phyloP scores from a whole-genome alignment of 306 rosid species.

The Styphnolobium japonicum region DNA sequence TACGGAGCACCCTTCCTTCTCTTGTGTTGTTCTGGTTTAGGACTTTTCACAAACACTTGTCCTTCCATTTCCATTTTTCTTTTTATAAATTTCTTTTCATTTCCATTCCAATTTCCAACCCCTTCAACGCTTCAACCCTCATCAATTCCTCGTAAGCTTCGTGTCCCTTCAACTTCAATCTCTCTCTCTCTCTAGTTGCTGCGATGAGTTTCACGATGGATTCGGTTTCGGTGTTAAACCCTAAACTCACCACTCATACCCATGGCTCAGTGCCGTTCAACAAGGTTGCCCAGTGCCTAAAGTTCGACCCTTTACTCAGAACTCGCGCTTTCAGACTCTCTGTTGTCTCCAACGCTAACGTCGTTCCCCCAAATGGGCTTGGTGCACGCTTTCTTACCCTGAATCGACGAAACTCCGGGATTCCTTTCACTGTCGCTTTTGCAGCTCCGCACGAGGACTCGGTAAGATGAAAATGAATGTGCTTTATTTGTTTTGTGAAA shows the following conservation, averaged over 20 bases:
- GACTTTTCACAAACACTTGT: slow-evolving; percentile 24
- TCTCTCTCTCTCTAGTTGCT: background rate
- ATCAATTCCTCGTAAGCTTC: slow-evolving; percentile 30
- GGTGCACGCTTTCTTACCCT: slow-evolving; percentile 23
- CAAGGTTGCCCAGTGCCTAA: slow-evolving; percentile 26
- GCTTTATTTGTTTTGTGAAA: background rate
- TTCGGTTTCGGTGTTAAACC: slow-evolving; percentile 58
- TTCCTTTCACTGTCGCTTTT: slow-evolving; percentile 36
- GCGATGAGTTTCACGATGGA: slow-evolving; percentile 54
- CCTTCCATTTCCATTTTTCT: background rate
- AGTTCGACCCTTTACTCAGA: slow-evolving; percentile 47
- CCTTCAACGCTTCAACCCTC: background rate
- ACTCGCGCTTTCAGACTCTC: slow-evolving; percentile 33
- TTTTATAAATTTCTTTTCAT: background rate
- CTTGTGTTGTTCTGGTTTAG: too few species aligned
- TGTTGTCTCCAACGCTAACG: background rate
- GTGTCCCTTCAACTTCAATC: background rate
- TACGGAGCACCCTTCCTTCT: too few species aligned
- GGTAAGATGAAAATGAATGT: slow-evolving; percentile 35
- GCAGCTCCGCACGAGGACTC: slow-evolving; percentile 65
- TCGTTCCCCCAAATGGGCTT: slow-evolving; percentile 23
- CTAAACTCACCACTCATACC: slow-evolving; percentile 40
- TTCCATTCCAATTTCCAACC: background rate
- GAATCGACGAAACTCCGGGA: slow-evolving; percentile 31
- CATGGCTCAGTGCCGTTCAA: slow-evolving; percentile 22